Evolutionary conservation across 2,329 filamentous ascomycete species (phyloP), one percentile per base, ranked within the genome.

Genomic region (Dactylellina haptotyla): DNA sequence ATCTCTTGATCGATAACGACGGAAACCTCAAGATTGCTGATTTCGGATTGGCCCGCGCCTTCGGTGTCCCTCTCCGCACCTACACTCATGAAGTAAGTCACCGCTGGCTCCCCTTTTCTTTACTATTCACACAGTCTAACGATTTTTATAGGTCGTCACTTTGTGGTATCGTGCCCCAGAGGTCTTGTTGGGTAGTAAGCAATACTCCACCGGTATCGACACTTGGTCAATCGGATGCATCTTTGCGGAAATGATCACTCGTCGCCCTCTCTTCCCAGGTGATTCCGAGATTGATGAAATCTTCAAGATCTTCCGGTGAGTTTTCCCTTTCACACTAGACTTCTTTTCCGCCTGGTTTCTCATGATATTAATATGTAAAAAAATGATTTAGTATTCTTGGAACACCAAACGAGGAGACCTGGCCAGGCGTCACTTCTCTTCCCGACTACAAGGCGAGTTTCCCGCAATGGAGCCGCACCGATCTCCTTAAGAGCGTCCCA

Each of bases 151-250:
- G 64, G 92, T 97, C 73, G 93, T 97, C 71, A 97, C 93, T 1
- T 85, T 97, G 67, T 97, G 93, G 93, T 97, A 97, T 81, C 90
- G 93, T 75, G 87, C 92, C 6, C 93, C 93, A 0, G 93, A 97
- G 81, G 96, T 97, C 81, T 85, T 97, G 18, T 87, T 97, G 1
- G 93, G 93, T 80, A 92, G 93, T 66, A 89, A 93, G 58, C 92
- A 96, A 81, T 97, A 97, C 83, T 95, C 91, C 12, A 97, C 93
- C 12, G 93, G 93, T 66, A 92, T 97, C 43, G 93, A 97, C 79
- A 97, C 97, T 91, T 97, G 93, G 93, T 95, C 91, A 30, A 89
- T 93, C 54, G 93, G 93, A 75, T 95, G 92, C 81, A 97, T 97
- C 81, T 96, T 97, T 81, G 93, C 93, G 8, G 93, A 97, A 82